A percentile compares a stretch with the other conserved stretches of the same genome.
phyloP scores from a whole-genome alignment of 345 rosid species.

The Sisymbrium altissimum region DNA sequence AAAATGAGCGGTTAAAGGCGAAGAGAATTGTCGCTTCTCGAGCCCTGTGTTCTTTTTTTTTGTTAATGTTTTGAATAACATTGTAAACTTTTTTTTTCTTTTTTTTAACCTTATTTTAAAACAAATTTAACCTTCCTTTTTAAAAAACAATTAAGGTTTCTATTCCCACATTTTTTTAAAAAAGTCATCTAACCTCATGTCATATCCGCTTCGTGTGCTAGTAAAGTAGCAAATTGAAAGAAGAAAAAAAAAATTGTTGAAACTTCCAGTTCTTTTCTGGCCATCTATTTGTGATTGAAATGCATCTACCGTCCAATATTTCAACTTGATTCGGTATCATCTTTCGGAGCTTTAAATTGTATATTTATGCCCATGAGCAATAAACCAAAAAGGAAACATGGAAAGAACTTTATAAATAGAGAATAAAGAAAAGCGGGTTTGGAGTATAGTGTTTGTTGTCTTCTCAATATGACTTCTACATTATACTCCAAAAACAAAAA shows the following conservation, averaged over 20 bases:
- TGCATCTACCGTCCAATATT: background rate
- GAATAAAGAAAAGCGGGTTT: constrained; percentile 12
- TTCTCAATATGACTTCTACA: background rate
- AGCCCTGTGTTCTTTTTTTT: constrained; percentile 21
- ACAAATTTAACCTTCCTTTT: too few species aligned
- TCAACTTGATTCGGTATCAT: background rate
- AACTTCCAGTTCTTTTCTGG: background rate
- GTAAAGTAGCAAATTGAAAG: background rate
- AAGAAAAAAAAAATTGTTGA: background rate
- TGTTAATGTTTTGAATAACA: background rate
- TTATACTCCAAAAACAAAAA: background rate
- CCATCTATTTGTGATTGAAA: background rate
- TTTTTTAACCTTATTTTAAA: background rate
- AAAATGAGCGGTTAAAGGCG: background rate
- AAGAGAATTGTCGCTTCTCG: constrained; percentile 15
- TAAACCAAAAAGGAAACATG: background rate
- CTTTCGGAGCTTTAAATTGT: background rate
- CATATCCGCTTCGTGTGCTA: background rate
- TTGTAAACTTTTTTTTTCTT: too few species aligned
- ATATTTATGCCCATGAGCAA: background rate
- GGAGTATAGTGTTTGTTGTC: constrained; percentile 17
- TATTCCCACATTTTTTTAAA: background rate
- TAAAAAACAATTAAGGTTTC: background rate
- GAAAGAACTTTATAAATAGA: background rate
- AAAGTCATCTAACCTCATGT: background rate